Percentiles rank a stretch among this genome's conserved stretches.
These are phyloP conservation scores for Glarea lozoyensis DNA, from an alignment of 495 filamentous ascomycete genomes.

Conservation along the genomic window DNA sequence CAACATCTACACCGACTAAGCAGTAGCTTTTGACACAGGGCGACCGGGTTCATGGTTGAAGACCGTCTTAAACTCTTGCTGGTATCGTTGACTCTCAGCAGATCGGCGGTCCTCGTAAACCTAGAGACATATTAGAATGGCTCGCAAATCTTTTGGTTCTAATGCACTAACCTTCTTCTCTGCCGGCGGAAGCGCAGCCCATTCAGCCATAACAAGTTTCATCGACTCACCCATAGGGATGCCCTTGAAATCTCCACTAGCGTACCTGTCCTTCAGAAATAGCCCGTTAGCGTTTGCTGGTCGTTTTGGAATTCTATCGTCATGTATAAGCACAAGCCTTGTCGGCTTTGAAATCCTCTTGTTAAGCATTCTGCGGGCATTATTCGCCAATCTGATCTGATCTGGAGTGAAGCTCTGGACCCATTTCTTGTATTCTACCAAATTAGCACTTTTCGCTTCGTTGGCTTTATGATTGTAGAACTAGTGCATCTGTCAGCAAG, in stretches of 20 bases:
- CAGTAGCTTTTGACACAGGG: no score
- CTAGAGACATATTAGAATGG: constrained; percentile 2
- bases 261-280: constrained; percentile 36
- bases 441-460: constrained; percentile 32
- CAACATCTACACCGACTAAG: no score
- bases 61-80: constrained; percentile 17
- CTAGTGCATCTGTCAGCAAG: constrained; percentile 27
- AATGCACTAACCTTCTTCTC: constrained; percentile 47
- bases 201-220: constrained; percentile 36
- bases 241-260: constrained; percentile 40
- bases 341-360: constrained; percentile 14
- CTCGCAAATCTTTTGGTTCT: not conserved
- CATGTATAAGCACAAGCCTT: constrained; percentile 26
- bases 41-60: constrained; percentile 17
- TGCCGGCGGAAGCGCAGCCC: constrained; percentile 36
- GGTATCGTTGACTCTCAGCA: constrained; percentile 12
- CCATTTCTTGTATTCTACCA: constrained; percentile 38
- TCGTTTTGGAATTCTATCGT: constrained; percentile 45
- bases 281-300: constrained; percentile 24
- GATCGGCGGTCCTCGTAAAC: constrained; percentile 7
- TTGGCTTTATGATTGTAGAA: constrained; percentile 43
- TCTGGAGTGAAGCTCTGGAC: constrained; percentile 45
- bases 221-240: constrained; percentile 25
- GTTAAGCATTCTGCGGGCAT: constrained; percentile 38
- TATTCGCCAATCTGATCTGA: constrained; percentile 51